Conservation (phyloP, 2,329 filamentous ascomycete genomes). For the Thyridium curvatum region DNA sequence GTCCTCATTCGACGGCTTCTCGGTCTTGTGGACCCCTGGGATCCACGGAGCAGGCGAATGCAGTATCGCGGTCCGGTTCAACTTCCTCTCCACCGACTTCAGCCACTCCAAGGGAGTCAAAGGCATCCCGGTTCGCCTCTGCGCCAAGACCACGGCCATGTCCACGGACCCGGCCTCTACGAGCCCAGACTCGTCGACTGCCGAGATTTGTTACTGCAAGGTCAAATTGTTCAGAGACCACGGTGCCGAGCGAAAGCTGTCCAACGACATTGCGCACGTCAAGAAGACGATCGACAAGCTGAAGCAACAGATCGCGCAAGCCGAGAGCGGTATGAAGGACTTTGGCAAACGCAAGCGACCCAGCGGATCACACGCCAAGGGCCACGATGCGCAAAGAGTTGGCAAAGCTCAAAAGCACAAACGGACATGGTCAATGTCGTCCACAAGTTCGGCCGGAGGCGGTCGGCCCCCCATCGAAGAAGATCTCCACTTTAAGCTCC, state of each 20-base stretch:
- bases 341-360: slow-evolving; percentile 59
- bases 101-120: slow-evolving; percentile 99
- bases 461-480: slow-evolving; percentile 56
- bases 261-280: slow-evolving; percentile 89
- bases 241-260: slow-evolving; percentile 88
- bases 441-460: slow-evolving; percentile 56
- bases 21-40: slow-evolving; percentile 78
- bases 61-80: slow-evolving; percentile 87
- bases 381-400: slow-evolving; percentile 49
- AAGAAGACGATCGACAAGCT: slow-evolving; percentile 96
- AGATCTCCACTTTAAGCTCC: slow-evolving; percentile 72
- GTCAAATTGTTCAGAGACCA: slow-evolving; percentile 97
- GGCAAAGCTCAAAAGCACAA: slow-evolving; percentile 90
- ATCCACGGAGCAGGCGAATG: slow-evolving; percentile 66
- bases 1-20: slow-evolving; percentile 90
- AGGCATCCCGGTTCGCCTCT: slow-evolving; percentile 88
- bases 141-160: slow-evolving; percentile 77
- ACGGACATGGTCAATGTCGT: slow-evolving; percentile 92
- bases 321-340: slow-evolving; percentile 61
- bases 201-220: slow-evolving; percentile 89
- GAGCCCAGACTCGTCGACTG: slow-evolving; percentile 35
- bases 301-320: slow-evolving; percentile 85
- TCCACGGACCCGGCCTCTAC: slow-evolving; percentile 42
- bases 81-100: slow-evolving; percentile 97
- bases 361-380: slow-evolving; percentile 35